Conservation (phyloP, 2,329 filamentous ascomycete species). For the Xylariomycetidae sp. region DNA sequence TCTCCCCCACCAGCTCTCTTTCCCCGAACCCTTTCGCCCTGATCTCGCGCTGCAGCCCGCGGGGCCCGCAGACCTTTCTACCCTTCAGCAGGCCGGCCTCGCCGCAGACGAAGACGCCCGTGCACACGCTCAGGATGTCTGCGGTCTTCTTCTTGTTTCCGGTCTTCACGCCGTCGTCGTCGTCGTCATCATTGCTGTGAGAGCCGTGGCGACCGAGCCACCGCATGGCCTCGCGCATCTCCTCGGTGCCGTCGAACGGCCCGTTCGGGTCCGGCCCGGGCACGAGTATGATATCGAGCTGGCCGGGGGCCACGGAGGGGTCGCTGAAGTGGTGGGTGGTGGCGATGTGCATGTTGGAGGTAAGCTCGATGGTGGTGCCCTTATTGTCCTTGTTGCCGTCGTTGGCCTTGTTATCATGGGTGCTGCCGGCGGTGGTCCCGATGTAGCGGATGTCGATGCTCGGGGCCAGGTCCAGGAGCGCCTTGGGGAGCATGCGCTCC, state of each 20-base stretch:
- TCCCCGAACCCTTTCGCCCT: conserved; percentile 32
- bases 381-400: no score
- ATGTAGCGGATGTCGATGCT: conserved; percentile 43
- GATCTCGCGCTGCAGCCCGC: conserved; percentile 37
- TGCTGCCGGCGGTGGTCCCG: conserved; percentile 30
- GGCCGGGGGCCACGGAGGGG: conserved; percentile 43
- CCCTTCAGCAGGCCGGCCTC: conserved; percentile 44
- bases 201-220: conserved; percentile 41
- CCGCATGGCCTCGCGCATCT: conserved; percentile 25
- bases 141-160: conserved; percentile 30
- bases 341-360: conserved; percentile 33
- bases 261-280: conserved; percentile 43
- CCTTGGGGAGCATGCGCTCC: conserved; percentile 27
- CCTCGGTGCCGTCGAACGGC: conserved; percentile 18
- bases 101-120: conserved; percentile 44
- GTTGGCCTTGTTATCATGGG: no score
- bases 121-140: conserved; percentile 49
- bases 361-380: conserved; percentile 35
- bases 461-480: conserved; percentile 37
- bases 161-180: no score
- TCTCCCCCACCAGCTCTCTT: conserved; percentile 38
- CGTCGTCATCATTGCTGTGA: no score
- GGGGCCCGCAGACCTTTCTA: conserved; percentile 41
- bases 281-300: conserved; percentile 46
- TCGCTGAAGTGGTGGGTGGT: conserved; percentile 41